Evolutionary conservation across 139 green algal species (phyloP).

Genomic region (Chlorella sp.): DNA sequence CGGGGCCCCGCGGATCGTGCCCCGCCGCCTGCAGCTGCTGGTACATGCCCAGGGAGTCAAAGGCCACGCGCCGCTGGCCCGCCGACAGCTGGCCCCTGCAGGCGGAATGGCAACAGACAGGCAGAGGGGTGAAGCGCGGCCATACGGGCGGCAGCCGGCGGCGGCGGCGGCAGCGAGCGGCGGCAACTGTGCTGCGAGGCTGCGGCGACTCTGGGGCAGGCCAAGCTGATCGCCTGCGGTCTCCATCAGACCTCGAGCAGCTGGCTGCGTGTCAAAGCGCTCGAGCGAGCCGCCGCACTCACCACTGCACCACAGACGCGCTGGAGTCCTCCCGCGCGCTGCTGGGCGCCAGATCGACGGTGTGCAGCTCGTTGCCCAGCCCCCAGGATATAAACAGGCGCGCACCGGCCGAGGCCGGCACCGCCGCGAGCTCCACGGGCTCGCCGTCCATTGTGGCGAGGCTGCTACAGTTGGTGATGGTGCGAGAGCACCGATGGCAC

Average conservation of each 20-base stretch:
- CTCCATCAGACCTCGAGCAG: too few species aligned
- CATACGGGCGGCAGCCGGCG: not conserved
- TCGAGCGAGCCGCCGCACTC: not conserved
- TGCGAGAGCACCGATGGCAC: not conserved
- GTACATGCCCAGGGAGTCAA: constrained; percentile 44
- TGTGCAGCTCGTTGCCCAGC: constrained; percentile 56
- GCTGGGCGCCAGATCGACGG: constrained; percentile 25
- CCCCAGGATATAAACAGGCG: constrained; percentile 62
- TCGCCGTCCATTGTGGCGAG: constrained; percentile 7
- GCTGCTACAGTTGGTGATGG: not conserved
- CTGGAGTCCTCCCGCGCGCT: constrained; percentile 11
- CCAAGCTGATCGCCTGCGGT: not conserved
- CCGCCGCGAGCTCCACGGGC: constrained; percentile 11
- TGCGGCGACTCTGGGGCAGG: too few species aligned
- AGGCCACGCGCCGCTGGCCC: constrained; percentile 53
- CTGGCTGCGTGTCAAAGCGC: too few species aligned
- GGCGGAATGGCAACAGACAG: not conserved
- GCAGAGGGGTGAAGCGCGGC: not conserved
- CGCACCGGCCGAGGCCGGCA: constrained; percentile 31
- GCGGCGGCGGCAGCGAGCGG: too few species aligned
- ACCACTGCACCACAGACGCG: constrained; percentile 31
- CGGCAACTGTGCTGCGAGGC: too few species aligned
- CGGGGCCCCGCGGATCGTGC: not conserved
- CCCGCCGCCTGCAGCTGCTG: constrained; percentile 2
- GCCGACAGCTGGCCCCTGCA: constrained; percentile 38